Evolutionary conservation across 2,329 filamentous ascomycete genomes (phyloP).

Genomic region (Madurella fahalii): DNA sequence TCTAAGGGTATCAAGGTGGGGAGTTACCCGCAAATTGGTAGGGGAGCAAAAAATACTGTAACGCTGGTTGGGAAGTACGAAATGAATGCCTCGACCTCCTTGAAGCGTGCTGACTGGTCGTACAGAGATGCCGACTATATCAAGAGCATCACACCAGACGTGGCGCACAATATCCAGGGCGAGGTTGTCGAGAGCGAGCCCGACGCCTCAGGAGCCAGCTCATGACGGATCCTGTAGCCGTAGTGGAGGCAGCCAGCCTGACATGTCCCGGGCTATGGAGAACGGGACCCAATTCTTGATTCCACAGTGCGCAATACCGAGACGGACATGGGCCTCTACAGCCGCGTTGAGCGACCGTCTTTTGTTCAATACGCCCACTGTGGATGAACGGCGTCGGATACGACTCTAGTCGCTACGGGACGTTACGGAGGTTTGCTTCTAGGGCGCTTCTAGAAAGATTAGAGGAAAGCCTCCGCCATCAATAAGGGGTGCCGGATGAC

Average conservation of each 20-base stretch:
- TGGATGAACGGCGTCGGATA: not conserved
- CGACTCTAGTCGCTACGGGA: not conserved
- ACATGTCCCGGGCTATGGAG: too few species aligned
- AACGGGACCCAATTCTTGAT: too few species aligned
- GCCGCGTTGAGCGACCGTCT: not conserved
- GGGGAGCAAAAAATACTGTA: slow-evolving; percentile 79
- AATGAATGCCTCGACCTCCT: not conserved
- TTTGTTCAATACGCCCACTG: not conserved
- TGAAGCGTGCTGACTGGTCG: slow-evolving; percentile 1
- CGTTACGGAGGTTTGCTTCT: not conserved
- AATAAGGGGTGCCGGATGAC: slow-evolving; percentile 3
- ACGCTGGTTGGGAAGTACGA: slow-evolving; percentile 69
- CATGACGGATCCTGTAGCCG: not conserved
- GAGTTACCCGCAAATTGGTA: slow-evolving; percentile 90
- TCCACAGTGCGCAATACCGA: too few species aligned
- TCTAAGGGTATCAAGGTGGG: slow-evolving; percentile 84
- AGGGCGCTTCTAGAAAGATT: slow-evolving; percentile 8
- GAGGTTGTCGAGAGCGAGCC: slow-evolving; percentile 47
- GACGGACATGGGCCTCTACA: too few species aligned
- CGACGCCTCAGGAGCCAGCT: not conserved
- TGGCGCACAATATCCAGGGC: slow-evolving; percentile 72
- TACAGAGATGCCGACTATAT: slow-evolving; percentile 68
- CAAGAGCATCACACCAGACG: slow-evolving; percentile 73
- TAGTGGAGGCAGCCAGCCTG: too few species aligned
- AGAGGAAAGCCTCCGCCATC: not conserved